Conservation (phyloP, 1,284 basidiomycete genomes). For the Schizophyllum amplum region DNA sequence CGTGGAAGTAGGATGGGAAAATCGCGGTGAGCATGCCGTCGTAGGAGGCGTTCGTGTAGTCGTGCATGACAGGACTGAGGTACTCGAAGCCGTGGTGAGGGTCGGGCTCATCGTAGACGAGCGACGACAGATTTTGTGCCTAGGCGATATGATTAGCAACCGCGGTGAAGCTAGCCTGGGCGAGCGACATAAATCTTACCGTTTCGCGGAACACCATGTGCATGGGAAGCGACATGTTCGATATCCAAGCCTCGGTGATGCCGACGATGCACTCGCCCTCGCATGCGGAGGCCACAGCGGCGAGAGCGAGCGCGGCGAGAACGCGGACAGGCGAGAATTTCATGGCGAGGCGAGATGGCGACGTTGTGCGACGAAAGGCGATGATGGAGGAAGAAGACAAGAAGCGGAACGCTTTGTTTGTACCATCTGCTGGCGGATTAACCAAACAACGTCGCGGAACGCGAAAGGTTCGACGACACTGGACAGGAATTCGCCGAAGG, state of each 20-base stretch:
- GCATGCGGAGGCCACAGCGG: slow-evolving; percentile 41
- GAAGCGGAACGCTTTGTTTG: not conserved
- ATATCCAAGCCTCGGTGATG: slow-evolving; percentile 46
- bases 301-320: slow-evolving; percentile 18
- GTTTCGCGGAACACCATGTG: slow-evolving; percentile 25
- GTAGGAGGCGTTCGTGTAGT: slow-evolving; percentile 39
- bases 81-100: not conserved
- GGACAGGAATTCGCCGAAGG: not conserved
- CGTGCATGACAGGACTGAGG: slow-evolving; percentile 35
- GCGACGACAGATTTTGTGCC: not conserved
- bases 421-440: not conserved
- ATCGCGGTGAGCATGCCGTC: slow-evolving; percentile 39
- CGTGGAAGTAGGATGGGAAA: slow-evolving; percentile 64
- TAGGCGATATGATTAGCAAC: slow-evolving; percentile 1
- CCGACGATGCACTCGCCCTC: slow-evolving; percentile 60
- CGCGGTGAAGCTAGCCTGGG: slow-evolving; percentile 3
- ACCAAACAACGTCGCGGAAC: not conserved
- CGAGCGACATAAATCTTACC: slow-evolving; percentile 31
- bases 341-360: slow-evolving; percentile 5
- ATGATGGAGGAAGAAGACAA: not conserved
- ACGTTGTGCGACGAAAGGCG: not conserved
- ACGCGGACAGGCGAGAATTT: slow-evolving; percentile 8
- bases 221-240: slow-evolving; percentile 39
- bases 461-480: not conserved
- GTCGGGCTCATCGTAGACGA: not conserved